Base-by-base conservation (phyloP, 768 basidiomycete genomes). In the Sistotremastrum niveocremeum region DNA sequence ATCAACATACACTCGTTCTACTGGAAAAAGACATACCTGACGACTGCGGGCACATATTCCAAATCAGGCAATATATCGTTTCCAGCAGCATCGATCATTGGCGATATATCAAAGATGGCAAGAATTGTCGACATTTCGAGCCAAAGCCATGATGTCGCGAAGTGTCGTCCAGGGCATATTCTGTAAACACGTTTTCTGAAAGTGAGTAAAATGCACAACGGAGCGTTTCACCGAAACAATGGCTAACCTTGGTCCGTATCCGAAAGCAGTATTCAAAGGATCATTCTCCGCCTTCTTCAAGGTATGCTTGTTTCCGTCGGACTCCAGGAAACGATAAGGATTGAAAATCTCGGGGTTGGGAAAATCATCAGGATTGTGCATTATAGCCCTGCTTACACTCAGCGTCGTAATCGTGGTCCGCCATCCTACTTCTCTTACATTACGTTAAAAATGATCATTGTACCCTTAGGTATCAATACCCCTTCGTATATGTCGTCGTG, bases 321-420 rank as follows among this genome's bases (percentile, higher is more conserved):
- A 49, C 40, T 52, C 56, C 41, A 77, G 50, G 51, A 66, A 79
- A 3, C 79, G 69, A 34, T 75, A 73, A 0, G 78, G 79, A 35
- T 59, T 57, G 60, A 81, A 81, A 2, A 51, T 48, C 40, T 71
- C 58, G 1, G 79, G 61, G 46, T 77, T 61, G 1, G 71, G 68
- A 56, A 20, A 20, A 20, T 20, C 20, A 20, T 20, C 20, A 20
- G 20, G 20, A 20, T 20, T 20, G 20, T 20, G 20, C 20, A 20
- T 20, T 20, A 20, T 20, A 20, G 7, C 30, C 39, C 39, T 40
- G 20, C 30, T 40, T 30, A 7, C 30, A 30, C 7, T 12, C 7
- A 11, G 39, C 20, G 7, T 20, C 11, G 7, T 30, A 7, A 7
- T 40, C 11, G 7, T 8, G 20, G 7, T 40, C 39, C 11, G 20